Evolutionary conservation across 139 green algal species (phyloP), one percentile per base, ranked within the genome.

Genomic region (Tetratostichococcus sp.): DNA sequence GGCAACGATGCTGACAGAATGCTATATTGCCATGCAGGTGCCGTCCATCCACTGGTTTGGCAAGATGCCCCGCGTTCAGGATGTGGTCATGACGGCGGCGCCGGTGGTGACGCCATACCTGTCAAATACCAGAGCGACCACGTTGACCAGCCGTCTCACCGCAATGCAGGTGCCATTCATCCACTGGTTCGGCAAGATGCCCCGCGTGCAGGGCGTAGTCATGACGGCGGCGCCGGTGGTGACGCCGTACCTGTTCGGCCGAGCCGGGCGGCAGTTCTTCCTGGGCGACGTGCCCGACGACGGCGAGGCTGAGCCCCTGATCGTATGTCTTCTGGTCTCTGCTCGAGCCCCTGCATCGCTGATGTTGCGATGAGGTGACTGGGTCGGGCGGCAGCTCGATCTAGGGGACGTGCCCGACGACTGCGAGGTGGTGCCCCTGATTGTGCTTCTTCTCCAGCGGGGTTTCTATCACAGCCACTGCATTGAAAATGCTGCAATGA

Each of bases 81-180:
- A 71, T 23, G 65, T 39, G 35, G 69, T 89, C 26, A 30, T 79
- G 23, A 42, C 65, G 17, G 79, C 79, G 8, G 67, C 65, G 3
- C 77, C 79, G 1, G 57, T 85, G 32, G 70, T 75, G 0, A 43
- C 70, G 4, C 26, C 75, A 0, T 43, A 75, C 34, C 62, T 85
- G 34, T 76, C n/a, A n/a, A n/a, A n/a, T n/a, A n/a, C n/a, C n/a
- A n/a, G n/a, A n/a, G n/a, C n/a, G n/a, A n/a, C n/a, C n/a, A n/a
- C n/a, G n/a, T n/a, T n/a, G n/a, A n/a, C n/a, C n/a, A n/a, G n/a
- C n/a, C n/a, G n/a, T n/a, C n/a, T n/a, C n/a, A n/a, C n/a, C n/a
- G n/a, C n/a, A n/a, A n/a, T 69, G 65, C 79, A 91, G 89, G 87
- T 94, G 34, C 89, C 89, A 0, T 91, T 94, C 69, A 88, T 94